Evolutionary conservation across 352 stramenopile species (phyloP).

Genomic region (Vaucheria bursata): DNA sequence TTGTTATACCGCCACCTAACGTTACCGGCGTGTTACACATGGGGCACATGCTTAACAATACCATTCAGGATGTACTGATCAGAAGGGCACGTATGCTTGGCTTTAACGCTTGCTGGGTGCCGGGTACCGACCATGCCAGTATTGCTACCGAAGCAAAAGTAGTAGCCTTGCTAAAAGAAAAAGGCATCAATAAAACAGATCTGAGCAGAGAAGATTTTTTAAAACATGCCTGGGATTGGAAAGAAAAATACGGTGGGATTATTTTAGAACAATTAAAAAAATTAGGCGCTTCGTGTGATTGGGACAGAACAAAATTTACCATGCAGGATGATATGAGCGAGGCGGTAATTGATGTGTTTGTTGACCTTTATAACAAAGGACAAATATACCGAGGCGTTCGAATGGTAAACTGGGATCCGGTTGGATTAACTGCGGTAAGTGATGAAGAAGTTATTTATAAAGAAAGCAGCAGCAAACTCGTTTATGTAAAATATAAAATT

Average conservation of each 20-base stretch:
- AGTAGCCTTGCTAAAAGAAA: not conserved
- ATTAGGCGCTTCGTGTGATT: not conserved
- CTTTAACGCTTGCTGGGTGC: constrained; percentile 86
- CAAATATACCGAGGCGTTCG: not conserved
- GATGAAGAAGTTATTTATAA: not conserved
- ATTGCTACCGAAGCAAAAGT: constrained; percentile 82
- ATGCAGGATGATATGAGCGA: not conserved
- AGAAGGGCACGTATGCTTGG: not conserved
- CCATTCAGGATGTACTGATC: not conserved
- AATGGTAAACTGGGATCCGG: not conserved
- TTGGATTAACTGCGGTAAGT: not conserved
- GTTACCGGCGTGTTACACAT: not conserved
- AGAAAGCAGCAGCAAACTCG: not conserved
- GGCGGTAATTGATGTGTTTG: not conserved
- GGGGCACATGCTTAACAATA: not conserved
- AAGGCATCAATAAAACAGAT: constrained; percentile 59
- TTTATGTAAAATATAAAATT: not conserved
- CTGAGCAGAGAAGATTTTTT: constrained; percentile 80
- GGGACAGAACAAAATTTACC: not conserved
- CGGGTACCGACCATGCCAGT: constrained; percentile 90
- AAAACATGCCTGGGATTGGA: constrained; percentile 48
- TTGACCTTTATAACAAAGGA: not conserved
- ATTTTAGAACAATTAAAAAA: not conserved
- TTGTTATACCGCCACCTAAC: not conserved
- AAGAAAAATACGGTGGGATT: not conserved